Percentiles rank a stretch among this genome's conserved stretches.
These are phyloP conservation scores for Penicillium sp. DNA, from an alignment of 2,329 filamentous ascomycete genomes.

Conservation along the genomic window DNA sequence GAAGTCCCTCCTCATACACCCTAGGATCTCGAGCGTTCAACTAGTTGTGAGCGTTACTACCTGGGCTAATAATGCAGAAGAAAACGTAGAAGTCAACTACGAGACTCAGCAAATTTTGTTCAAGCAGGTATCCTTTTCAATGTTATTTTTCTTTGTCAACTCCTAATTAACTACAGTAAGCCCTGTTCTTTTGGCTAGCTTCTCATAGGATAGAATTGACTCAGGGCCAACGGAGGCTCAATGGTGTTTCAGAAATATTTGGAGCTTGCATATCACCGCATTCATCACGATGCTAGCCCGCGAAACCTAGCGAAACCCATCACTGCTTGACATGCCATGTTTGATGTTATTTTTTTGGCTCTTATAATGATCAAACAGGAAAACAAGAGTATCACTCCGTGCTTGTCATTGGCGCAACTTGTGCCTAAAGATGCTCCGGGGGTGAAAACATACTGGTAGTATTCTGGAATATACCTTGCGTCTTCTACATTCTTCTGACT, in stretches of 20 bases:
- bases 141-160: not conserved
- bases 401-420: no score
- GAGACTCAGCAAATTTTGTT: not conserved
- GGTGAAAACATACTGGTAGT: no score
- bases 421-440: no score
- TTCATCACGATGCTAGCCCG: not conserved
- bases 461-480: no score
- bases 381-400: no score
- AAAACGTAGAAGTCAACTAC: not conserved
- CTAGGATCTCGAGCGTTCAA: no score
- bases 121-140: not conserved
- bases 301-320: not conserved
- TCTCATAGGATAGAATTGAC: not conserved
- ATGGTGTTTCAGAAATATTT: not conserved
- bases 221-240: not conserved
- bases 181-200: not conserved
- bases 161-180: not conserved
- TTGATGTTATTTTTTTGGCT: not conserved
- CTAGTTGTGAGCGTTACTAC: not conserved
- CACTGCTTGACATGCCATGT: not conserved
- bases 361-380: no score
- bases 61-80: not conserved
- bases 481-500: no score
- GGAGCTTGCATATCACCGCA: not conserved
- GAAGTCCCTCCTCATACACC: no score